Conservation (phyloP, 176 grass and related monocot species). For the Carex cristatella region DNA sequence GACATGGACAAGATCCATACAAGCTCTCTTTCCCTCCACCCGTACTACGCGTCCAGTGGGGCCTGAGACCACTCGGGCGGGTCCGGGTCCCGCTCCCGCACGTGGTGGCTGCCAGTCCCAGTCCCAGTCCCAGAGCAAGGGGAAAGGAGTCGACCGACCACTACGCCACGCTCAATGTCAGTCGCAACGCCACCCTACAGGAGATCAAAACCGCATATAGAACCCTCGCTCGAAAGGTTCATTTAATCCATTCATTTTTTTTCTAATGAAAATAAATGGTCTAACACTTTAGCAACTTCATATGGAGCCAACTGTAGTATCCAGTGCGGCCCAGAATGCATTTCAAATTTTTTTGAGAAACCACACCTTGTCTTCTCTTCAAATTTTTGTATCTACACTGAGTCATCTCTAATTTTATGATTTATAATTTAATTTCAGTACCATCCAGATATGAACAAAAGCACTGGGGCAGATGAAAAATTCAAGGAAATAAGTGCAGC, state of each 20-base stretch:
- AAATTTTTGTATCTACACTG: not conserved
- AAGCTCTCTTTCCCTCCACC: constrained; percentile 9
- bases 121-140: not conserved
- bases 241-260: no score
- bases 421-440: constrained; percentile 41
- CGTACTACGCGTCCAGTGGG: not conserved
- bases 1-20: not conserved
- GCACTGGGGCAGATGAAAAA: constrained; percentile 79
- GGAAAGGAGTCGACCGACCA: constrained; percentile 22
- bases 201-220: constrained; percentile 85
- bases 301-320: not conserved
- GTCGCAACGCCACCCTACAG: constrained; percentile 55
- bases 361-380: not conserved
- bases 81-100: not conserved
- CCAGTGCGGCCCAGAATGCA: not conserved
- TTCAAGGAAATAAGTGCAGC: constrained; percentile 97
- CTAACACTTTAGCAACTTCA: not conserved
- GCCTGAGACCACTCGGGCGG: constrained; percentile 9
- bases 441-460: constrained; percentile 96
- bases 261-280: not conserved
- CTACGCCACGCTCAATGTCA: constrained; percentile 73
- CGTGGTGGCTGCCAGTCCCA: not conserved
- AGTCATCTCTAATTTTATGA: not conserved
- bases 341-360: not conserved
- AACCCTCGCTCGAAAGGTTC: constrained; percentile 65